Evolutionary conservation across 305 asterid species (phyloP).

Genomic region (Fraxinus platypoda): DNA sequence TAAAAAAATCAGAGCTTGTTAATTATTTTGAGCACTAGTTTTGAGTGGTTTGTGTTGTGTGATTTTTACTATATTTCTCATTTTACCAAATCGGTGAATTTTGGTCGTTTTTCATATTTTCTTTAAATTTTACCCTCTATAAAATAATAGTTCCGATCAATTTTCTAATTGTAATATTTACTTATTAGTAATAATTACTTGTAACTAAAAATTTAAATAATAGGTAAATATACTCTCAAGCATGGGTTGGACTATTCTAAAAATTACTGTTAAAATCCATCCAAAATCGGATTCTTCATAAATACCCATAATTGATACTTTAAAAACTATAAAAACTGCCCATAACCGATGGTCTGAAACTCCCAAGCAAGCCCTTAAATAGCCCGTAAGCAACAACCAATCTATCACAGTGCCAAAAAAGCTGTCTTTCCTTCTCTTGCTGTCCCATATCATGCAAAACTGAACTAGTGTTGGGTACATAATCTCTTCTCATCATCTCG

Average conservation of each 20-base stretch:
- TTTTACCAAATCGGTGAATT: neutral
- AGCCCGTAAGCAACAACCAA: conserved; percentile 70
- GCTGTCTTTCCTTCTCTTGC: conserved; percentile 68
- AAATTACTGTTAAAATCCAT: neutral
- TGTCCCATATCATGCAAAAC: conserved; percentile 73
- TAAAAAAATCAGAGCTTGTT: neutral
- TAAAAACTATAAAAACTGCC: neutral
- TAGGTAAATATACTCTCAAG: no score
- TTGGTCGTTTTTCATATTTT: neutral
- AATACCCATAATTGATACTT: neutral
- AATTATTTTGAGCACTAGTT: neutral
- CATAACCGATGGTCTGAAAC: neutral
- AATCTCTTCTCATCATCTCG: conserved; percentile 70
- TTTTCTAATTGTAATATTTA: no score
- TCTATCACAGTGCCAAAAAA: conserved; percentile 86
- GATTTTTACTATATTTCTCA: neutral
- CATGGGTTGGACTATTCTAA: neutral
- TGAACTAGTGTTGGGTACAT: conserved; percentile 52
- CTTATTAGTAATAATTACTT: no score
- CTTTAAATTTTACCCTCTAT: neutral
- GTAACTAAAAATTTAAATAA: no score
- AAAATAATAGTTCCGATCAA: neutral
- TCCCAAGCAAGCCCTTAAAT: conserved; percentile 26
- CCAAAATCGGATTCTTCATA: neutral
- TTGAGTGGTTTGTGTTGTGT: neutral